Conservation (phyloP, 2,329 filamentous ascomycete genomes). For the Fusarium anguioides region DNA sequence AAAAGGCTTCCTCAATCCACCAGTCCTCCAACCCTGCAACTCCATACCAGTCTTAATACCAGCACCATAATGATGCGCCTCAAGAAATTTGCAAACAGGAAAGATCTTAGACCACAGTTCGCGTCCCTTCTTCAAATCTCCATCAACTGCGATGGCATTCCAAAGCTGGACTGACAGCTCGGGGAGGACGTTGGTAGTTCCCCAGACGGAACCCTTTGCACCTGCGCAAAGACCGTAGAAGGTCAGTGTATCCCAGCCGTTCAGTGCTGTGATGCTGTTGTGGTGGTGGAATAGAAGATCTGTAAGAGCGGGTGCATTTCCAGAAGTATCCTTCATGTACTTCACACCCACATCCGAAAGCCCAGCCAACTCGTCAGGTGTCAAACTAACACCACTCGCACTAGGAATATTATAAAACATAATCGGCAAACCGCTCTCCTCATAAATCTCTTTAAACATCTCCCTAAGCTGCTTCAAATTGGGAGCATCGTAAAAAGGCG, state of each 20-base stretch:
- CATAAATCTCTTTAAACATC: constrained; percentile 56
- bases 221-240: constrained; percentile 64
- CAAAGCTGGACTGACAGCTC: constrained; percentile 60
- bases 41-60: constrained; percentile 63
- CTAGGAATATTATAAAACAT: constrained; percentile 64
- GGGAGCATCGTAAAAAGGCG: constrained; percentile 61
- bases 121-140: constrained; percentile 55
- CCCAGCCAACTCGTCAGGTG: constrained; percentile 55
- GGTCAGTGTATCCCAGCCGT: constrained; percentile 65
- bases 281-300: constrained; percentile 58
- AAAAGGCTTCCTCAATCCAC: constrained; percentile 62
- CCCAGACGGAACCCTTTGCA: constrained; percentile 62
- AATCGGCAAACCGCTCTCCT: constrained; percentile 55
- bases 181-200: constrained; percentile 62
- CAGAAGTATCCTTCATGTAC: constrained; percentile 64
- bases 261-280: constrained; percentile 59
- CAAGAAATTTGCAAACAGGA: constrained; percentile 62
- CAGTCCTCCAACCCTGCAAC: constrained; percentile 57
- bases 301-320: constrained; percentile 61
- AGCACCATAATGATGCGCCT: constrained; percentile 59
- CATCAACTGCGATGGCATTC: constrained; percentile 53
- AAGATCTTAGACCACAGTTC: constrained; percentile 62
- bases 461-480: constrained; percentile 49
- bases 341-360: constrained; percentile 59
- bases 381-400: constrained; percentile 56